A percentile compares a stretch with the other conserved stretches of the same genome.
Conservation (phyloP, 306 rosid genomes). For the Lotus japonicus region DNA sequence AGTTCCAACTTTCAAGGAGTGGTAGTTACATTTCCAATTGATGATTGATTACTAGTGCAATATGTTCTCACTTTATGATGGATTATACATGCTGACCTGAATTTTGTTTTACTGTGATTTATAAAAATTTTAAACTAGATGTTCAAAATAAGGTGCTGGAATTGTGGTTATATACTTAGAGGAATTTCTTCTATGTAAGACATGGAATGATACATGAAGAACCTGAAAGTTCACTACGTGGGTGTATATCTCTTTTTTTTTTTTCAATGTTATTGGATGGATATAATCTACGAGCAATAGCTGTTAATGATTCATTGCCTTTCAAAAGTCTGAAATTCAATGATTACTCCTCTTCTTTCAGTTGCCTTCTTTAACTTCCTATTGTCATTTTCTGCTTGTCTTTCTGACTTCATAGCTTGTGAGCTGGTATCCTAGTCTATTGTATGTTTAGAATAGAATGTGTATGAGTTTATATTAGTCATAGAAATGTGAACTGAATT, state of each 20-base stretch:
- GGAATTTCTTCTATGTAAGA: background rate
- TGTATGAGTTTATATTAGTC: background rate
- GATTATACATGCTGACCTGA: background rate
- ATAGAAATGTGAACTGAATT: constrained; percentile 14
- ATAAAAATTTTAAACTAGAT: background rate
- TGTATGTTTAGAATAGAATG: background rate
- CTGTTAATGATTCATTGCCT: constrained; percentile 1
- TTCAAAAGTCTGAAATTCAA: background rate
- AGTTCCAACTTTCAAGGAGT: constrained; percentile 11
- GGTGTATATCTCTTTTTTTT: constrained; percentile 7
- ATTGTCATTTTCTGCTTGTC: background rate
- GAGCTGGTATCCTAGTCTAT: background rate
- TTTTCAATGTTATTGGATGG: constrained; percentile 10
- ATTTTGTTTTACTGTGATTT: background rate
- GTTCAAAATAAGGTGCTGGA: background rate
- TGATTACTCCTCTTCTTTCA: background rate
- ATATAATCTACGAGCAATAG: background rate
- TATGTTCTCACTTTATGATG: background rate
- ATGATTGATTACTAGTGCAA: background rate
- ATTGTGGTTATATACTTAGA: background rate
- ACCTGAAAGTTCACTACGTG: background rate
- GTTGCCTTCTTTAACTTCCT: background rate
- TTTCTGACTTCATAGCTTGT: background rate
- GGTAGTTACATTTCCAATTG: constrained; percentile 10
- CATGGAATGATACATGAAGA: constrained; percentile 2